phyloP scores from a whole-genome alignment of 2,329 filamentous ascomycete species.

The Neospermospora avenae region DNA sequence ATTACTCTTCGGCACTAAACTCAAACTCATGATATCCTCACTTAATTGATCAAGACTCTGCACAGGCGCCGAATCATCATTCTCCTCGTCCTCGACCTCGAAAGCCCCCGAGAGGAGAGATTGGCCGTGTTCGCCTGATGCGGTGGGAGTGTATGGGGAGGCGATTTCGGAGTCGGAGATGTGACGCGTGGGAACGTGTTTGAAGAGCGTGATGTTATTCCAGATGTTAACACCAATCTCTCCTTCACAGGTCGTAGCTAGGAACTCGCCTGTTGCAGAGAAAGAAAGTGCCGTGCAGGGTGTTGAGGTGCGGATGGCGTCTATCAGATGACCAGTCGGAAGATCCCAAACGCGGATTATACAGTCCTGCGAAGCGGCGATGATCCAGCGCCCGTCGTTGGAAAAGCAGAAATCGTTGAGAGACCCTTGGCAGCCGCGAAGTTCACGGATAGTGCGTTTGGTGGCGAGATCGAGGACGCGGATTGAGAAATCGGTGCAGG shows the following conservation, averaged over 20 bases:
- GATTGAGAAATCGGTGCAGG: conserved; percentile 85
- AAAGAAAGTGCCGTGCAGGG: conserved; percentile 84
- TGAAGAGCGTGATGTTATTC: conserved; percentile 92
- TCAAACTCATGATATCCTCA: conserved; percentile 80
- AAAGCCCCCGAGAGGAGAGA: conserved; percentile 75
- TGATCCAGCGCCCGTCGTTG: conserved; percentile 88
- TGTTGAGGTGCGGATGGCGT: conserved; percentile 76
- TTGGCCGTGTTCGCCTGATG: conserved; percentile 77
- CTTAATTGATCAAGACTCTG: conserved; percentile 73
- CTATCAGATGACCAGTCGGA: conserved; percentile 91
- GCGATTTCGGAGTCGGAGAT: conserved; percentile 74
- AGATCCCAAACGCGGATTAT: conserved; percentile 90
- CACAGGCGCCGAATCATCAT: conserved; percentile 53
- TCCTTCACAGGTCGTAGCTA: conserved; percentile 83
- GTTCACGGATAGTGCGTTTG: conserved; percentile 84
- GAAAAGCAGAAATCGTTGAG: conserved; percentile 88
- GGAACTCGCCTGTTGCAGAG: conserved; percentile 84
- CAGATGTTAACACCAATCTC: conserved; percentile 89
- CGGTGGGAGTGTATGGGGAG: conserved; percentile 64
- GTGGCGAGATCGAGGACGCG: conserved; percentile 89
- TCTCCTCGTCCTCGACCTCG: conserved; percentile 49
- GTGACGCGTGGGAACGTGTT: conserved; percentile 79
- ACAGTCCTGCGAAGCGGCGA: conserved; percentile 79
- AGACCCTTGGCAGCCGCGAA: conserved; percentile 73
- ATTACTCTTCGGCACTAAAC: conserved; percentile 80